Base-by-base conservation (phyloP, 2,329 filamentous ascomycete species). In the Chaetomium sp. region DNA sequence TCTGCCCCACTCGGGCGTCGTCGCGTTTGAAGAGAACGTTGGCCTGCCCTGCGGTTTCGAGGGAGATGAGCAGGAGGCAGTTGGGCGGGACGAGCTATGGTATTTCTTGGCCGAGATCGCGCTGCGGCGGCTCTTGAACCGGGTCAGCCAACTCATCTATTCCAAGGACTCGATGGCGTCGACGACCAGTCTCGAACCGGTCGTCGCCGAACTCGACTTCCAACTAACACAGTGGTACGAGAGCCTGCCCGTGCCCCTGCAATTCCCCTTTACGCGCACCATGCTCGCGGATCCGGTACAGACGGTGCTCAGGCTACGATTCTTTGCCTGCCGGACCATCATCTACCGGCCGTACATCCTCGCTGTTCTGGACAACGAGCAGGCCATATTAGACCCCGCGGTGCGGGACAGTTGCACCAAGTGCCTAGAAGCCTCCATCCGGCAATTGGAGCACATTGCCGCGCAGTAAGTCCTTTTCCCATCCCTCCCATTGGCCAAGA, bases 191-290 rank as follows among this genome's bases (percentile, higher is more conserved):
- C 81, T 94, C 42, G 90, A 91, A 66, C 91, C 90, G 0, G 85
- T 95, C 12, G 90, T 92, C 27, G 87, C 88, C 13, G 91, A 94
- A 74, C 83, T 95, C 45, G 91, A 94, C 75, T 93, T 88, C 73
- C 91, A 95, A 76, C 79, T 95, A 57, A 89, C 87, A 5, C 91
- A 94, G 74, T 95, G 91, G 91, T 93, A 94, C 73, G 90, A 93
- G 71, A 90, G 86, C 69, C 80, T 95, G 51, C 91, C 91, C 5
- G 75, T 85, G 49, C 85, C 90, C 3, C 83, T 95, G 65, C 90
- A 92, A 71, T 95, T 95, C 70, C 89, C 91, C 1, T 90, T 92
- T 72, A 86, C 86, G 42, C 82, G 87, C 62, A 81, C 85, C 0
- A 83, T 88, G 58, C 80, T 92, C 29, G 83, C 86, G 63, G 90